Base-by-base conservation (phyloP, 2,329 filamentous ascomycete genomes). In the Bipolaris gigantea region DNA sequence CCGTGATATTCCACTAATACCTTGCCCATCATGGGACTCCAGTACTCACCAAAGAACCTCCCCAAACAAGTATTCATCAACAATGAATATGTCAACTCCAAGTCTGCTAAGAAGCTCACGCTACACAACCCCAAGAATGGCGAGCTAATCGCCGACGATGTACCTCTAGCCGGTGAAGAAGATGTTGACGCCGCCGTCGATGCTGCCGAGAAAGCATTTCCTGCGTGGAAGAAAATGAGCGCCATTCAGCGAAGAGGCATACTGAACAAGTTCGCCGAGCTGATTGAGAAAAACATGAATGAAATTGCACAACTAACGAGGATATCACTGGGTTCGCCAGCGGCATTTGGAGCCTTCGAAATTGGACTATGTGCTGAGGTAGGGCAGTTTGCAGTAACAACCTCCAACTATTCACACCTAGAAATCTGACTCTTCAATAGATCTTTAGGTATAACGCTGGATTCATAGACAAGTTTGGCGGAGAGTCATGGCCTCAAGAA, bases 91-190 rank as follows among this genome's bases (percentile, higher is more conserved):
- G 70, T 73, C 33, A 59, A 69, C 38, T 64, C 72, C 8, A 66
- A 77, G 50, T 76, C 67, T 60, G 53, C 69, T 25, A 77, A 79
- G 62, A 82, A 78, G 47, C 73, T 83, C 34, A 71, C 75, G n/a
- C 66, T 82, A 4, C 68, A 74, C 69, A 82, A 79, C 57, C 81
- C 82, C 9, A 78, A 75, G 45, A 77, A 83, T 62, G 77, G 76
- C 48, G 76, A 76, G 2, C 63, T 82, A 9, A 75, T 84, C 1
- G 75, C 79, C n/a, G 72, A 81, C 53, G 76, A 81, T 39, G 76
- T 83, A 13, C 67, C 71, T 27, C 56, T 75, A 2, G 77, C 77
- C n/a, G 77, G 75, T n/a, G 71, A 76, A 46, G 66, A 75, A 32
- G 66, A 71, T 62, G 78, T 80, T 27, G 76, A 83, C 47, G 65